Evolutionary conservation across 495 filamentous ascomycete genomes (phyloP), one percentile per base, ranked within the genome.

Genomic region (Cercophora newfieldiana): DNA sequence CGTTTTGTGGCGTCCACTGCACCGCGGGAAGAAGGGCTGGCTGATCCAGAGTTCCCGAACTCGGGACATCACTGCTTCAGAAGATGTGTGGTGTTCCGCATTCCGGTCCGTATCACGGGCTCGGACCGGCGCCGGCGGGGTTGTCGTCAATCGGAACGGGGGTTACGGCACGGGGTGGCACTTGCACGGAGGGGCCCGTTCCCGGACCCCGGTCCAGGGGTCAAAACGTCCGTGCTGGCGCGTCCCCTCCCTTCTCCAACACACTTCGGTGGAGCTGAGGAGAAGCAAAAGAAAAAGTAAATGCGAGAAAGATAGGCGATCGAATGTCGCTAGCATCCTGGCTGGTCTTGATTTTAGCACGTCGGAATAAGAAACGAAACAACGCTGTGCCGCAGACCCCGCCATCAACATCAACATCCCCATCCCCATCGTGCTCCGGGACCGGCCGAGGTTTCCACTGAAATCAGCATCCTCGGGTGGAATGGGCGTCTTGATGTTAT

Each of bases 231-330:
- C 4, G 37, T 8, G 12, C 4, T 44, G 37, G 37, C 12, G 37
- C 18, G 10, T 2, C 50, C 50, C 50, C 22, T 14, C 24, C 50
- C 50, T 18, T 18, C 37, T 47, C 50, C 3, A 22, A 26, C 24
- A 53, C 50, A 10, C 2, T 22, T 24, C n/a, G 50, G 19, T 24
- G 24, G 24, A 55, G 51, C 51, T 26, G 22, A 28, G 12, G 22
- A 55, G 44, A 14, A 18, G 22, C 22, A 24, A 55, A 55, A 55
- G 26, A 6, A 53, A 55, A 55, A 22, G 19, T 55, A 22, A 55
- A 55, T 55, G 51, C 51, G 51, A 24, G 51, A 55, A 55, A 55
- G 7, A 55, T 22, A 55, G 51, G 8, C 22, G n/a, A 55, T 55
- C 51, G 22, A 22, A 55, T 55, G 49, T 18, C 25, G 50, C 50